Evolutionary conservation across 768 basidiomycete species (phyloP).

Genomic region (Lyophyllum atratum): DNA sequence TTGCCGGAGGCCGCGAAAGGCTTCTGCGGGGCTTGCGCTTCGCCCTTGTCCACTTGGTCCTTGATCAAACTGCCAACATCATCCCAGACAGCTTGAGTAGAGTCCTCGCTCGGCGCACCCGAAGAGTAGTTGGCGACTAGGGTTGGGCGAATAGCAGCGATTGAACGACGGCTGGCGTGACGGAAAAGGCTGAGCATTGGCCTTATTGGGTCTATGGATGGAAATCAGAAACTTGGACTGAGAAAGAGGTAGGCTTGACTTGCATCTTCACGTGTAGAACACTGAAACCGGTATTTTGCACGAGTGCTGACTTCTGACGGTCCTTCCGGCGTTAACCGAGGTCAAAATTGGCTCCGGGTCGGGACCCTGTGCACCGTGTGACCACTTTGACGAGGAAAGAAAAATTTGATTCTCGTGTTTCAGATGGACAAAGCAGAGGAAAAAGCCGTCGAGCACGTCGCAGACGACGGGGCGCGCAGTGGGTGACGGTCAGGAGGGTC

Average conservation of each 20-base stretch:
- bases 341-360: conserved; percentile 9
- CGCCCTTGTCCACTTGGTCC: background rate
- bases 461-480: background rate
- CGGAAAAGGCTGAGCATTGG: conserved; percentile 21
- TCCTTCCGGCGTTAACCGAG: conserved; percentile 13
- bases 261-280: conserved; percentile 1
- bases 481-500: background rate
- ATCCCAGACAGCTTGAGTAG: background rate
- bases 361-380: conserved; percentile 26
- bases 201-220: background rate
- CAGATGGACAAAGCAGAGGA: conserved; percentile 1
- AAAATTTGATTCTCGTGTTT: conserved; percentile 8
- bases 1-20: background rate
- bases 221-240: conserved; percentile 1
- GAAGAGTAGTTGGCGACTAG: conserved; percentile 9
- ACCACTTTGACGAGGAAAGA: conserved; percentile 7
- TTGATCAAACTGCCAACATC: background rate
- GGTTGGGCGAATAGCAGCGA: conserved; percentile 2
- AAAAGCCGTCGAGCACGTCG: background rate
- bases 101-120: background rate
- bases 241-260: background rate
- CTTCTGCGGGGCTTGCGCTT: background rate
- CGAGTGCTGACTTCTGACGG: conserved; percentile 2
- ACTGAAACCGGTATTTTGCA: background rate
- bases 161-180: conserved; percentile 9